Base-by-base conservation (phyloP, 208 protist genomes). In the Jaenimonas drosophilae region DNA sequence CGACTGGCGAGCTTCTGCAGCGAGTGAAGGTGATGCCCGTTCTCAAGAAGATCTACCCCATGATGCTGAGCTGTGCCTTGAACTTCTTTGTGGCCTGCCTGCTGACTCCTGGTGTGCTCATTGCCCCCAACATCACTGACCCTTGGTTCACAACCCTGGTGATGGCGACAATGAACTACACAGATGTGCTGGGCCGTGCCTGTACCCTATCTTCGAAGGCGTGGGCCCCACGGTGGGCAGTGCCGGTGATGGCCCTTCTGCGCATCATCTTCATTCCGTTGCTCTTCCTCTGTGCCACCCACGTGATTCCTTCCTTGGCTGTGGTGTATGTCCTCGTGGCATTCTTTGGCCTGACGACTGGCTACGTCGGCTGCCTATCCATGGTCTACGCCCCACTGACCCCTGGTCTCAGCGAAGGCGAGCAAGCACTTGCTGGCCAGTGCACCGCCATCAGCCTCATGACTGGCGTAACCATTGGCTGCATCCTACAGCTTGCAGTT, bases 371-470 rank as follows among this genome's bases (percentile, higher is more conserved):
- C 4, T 72, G 69, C 6, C 43, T 91, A 14, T 62, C 72, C 20
- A 85, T 92, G 68, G 71, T 91, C 41, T 91, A 87, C 58, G 66
- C 59, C 16, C 76, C 83, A 0, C 44, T 54, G 4, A 66, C 61
- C 7, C 45, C 64, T 11, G 49, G 52, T 6, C 50, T 88, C 25
- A 30, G 29, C 14, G 63, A 84, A 17, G 75, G 63, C 0, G 69
- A 85, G 57, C 55, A 66, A 4, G 74, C 75, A 21, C 47, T 89
- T 43, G 80, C 80, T 2, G 76, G 80, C 1, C 72, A 85, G 57
- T 47, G 65, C 5, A 72, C 59, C 1, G 71, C 71, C 14, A 72
- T 64, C 21, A 74, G 54, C 36, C 65, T 88, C 11, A 60, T 88
- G 7, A 50, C 71, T 24, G 79, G 79, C 44, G 70, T 69, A 41